These are phyloP conservation scores for Juglanconis oblonga DNA, from an alignment of 2,329 filamentous ascomycete genomes.

Conservation along the genomic window DNA sequence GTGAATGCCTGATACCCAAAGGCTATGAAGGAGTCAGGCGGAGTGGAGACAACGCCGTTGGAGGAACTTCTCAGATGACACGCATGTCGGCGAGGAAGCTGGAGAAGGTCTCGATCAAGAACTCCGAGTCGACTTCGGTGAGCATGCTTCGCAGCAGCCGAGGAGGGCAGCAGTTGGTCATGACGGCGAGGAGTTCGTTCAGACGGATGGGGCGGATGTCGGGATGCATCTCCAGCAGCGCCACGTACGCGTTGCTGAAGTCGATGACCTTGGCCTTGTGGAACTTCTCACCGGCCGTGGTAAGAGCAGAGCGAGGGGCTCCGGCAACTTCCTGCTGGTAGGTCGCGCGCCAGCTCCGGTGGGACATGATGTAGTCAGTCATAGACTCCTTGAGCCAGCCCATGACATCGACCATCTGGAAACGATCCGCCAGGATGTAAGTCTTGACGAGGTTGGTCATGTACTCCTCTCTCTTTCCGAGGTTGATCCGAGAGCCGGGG, in stretches of 20 bases:
- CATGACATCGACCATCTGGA: constrained; percentile 2
- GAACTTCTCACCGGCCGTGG: background rate
- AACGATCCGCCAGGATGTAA: constrained; percentile 7
- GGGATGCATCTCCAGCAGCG: background rate
- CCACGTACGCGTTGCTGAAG: background rate
- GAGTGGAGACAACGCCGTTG: too few species aligned
- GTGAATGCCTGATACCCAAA: too few species aligned
- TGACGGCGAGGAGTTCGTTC: background rate
- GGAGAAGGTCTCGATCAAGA: background rate
- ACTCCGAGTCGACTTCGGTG: background rate
- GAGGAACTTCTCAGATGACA: background rate
- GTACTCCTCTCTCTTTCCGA: background rate
- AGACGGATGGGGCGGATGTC: background rate
- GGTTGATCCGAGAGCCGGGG: background rate
- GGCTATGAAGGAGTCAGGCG: too few species aligned
- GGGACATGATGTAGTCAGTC: background rate
- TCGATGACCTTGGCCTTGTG: constrained; percentile 5
- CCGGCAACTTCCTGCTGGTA: constrained; percentile 5
- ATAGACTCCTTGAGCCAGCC: background rate
- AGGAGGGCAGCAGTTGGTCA: background rate
- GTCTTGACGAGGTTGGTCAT: constrained; percentile 1
- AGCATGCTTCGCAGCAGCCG: background rate
- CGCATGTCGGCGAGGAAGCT: background rate
- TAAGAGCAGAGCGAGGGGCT: background rate
- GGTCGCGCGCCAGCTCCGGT: background rate